Conservation (phyloP, 2,329 filamentous ascomycete species). For the Beauveria sp. region DNA sequence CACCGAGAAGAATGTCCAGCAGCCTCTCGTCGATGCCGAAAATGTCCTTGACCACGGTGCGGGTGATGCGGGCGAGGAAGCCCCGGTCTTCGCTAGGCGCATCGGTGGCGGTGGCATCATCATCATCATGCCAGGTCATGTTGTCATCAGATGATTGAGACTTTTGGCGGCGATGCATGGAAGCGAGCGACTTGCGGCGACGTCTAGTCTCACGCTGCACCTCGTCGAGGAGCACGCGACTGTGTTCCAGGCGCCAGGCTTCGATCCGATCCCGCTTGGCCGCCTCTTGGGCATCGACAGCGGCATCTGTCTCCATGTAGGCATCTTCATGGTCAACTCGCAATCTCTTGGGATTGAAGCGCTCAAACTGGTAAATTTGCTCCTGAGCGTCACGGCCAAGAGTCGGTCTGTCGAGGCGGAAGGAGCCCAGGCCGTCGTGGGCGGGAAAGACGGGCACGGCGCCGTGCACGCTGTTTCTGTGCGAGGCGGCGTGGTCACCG, state of each 20-base stretch:
- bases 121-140: constrained; percentile 47
- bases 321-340: constrained; percentile 48
- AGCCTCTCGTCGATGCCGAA: constrained; percentile 85
- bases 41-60: constrained; percentile 78
- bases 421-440: constrained; percentile 87
- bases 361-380: constrained; percentile 82
- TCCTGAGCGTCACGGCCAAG: constrained; percentile 60
- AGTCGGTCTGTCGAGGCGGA: constrained; percentile 55
- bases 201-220: constrained; percentile 77
- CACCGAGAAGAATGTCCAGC: constrained; percentile 80
- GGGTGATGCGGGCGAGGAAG: constrained; percentile 73
- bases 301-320: constrained; percentile 24
- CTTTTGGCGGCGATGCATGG: constrained; percentile 24
- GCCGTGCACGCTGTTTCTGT: constrained; percentile 34
- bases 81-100: constrained; percentile 51
- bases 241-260: constrained; percentile 87
- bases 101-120: constrained; percentile 29
- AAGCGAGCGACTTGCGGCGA: constrained; percentile 55
- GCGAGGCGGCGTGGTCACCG: constrained; percentile 18
- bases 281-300: constrained; percentile 41
- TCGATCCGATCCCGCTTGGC: constrained; percentile 83
- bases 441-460: constrained; percentile 67
- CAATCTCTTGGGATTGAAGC: constrained; percentile 66
- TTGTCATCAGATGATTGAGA: constrained; percentile 28
- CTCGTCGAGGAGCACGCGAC: constrained; percentile 74